These are phyloP conservation scores for Stentor roeselii DNA, from an alignment of 73 alveolate genomes.

Conservation along the genomic window DNA sequence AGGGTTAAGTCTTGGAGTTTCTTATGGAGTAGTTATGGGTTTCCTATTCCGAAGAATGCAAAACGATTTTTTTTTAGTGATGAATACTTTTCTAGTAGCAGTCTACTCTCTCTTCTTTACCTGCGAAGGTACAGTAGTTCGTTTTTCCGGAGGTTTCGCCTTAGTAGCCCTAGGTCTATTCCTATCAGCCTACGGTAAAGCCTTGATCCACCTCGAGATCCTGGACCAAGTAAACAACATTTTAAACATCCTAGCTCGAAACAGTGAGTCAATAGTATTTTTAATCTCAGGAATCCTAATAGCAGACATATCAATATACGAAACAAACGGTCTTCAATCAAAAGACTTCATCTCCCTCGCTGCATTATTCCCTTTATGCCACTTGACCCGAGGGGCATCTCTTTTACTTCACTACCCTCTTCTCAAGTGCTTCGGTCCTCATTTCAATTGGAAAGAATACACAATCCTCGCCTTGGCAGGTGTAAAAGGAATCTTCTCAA, in stretches of 20 bases:
- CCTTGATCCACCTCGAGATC: slow-evolving; percentile 46
- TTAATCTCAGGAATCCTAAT: slow-evolving; percentile 55
- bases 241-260: slow-evolving; percentile 44
- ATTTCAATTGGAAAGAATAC: slow-evolving; percentile 37
- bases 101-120: slow-evolving; percentile 51
- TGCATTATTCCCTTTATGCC: slow-evolving; percentile 50
- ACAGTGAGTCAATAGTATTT: slow-evolving; percentile 53
- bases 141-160: slow-evolving; percentile 51
- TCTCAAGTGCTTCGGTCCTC: slow-evolving; percentile 52
- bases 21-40: background rate
- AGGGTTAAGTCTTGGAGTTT: background rate
- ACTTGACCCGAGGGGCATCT: slow-evolving; percentile 41
- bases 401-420: slow-evolving; percentile 41
- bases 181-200: slow-evolving; percentile 54
- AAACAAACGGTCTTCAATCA: slow-evolving; percentile 33
- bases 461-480: slow-evolving; percentile 52
- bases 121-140: slow-evolving; percentile 47
- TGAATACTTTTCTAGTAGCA: slow-evolving; percentile 18
- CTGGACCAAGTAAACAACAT: slow-evolving; percentile 49
- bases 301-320: slow-evolving; percentile 36
- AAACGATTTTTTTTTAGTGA: background rate
- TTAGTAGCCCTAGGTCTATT: slow-evolving; percentile 55
- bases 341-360: slow-evolving; percentile 42
- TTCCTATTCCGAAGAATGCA: background rate
- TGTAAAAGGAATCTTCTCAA: slow-evolving; percentile 61